phyloP scores from a whole-genome alignment of 768 basidiomycete species.

The Tricholoma sp. region DNA sequence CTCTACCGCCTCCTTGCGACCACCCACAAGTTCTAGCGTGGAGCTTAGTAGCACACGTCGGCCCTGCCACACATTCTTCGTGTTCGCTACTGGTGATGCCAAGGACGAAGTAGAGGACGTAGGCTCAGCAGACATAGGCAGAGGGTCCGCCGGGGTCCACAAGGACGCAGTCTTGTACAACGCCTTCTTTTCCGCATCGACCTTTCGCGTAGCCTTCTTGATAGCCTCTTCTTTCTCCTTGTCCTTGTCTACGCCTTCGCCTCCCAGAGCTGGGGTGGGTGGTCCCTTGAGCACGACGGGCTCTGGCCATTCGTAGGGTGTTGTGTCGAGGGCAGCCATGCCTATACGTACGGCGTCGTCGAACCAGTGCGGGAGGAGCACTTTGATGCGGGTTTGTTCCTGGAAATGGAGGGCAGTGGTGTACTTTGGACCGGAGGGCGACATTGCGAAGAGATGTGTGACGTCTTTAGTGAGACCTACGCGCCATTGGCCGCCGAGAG shows the following conservation, averaged over 20 bases:
- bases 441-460: slow-evolving; percentile 77
- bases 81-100: slow-evolving; percentile 6
- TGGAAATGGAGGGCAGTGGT: slow-evolving; percentile 52
- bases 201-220: slow-evolving; percentile 17
- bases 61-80: slow-evolving; percentile 50
- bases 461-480: slow-evolving; percentile 74
- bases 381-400: slow-evolving; percentile 50
- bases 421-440: slow-evolving; percentile 48
- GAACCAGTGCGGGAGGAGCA: slow-evolving; percentile 92
- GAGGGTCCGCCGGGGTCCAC: slow-evolving; percentile 21
- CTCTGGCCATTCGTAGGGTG: slow-evolving; percentile 70
- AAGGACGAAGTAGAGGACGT: slow-evolving; percentile 1
- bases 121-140: slow-evolving; percentile 6
- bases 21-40: slow-evolving; percentile 47
- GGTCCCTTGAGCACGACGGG: slow-evolving; percentile 42
- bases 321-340: slow-evolving; percentile 41
- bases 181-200: slow-evolving; percentile 27
- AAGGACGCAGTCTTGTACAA: slow-evolving; percentile 26
- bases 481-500: slow-evolving; percentile 82
- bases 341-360: slow-evolving; percentile 70
- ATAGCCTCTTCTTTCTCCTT: slow-evolving; percentile 19
- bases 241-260: slow-evolving; percentile 11
- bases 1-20: slow-evolving; percentile 51
- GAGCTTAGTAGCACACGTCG: slow-evolving; percentile 57
- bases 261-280: slow-evolving; percentile 4